Evolutionary conservation across 805 yeast genomes (phyloP).

Genomic region (Starmerella asiatica): DNA sequence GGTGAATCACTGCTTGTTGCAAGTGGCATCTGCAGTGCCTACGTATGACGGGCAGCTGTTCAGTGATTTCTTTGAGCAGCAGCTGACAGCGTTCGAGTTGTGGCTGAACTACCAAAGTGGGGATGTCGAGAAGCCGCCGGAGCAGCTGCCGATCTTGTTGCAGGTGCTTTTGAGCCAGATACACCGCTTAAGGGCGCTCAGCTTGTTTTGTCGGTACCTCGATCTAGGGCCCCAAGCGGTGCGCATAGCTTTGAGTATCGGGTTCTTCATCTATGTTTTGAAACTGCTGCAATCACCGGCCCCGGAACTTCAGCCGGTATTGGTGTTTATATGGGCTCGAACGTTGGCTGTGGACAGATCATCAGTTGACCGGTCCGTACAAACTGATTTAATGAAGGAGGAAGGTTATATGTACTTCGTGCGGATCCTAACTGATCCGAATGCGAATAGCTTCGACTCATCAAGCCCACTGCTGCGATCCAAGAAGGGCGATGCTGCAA

Average conservation of each 20-base stretch:
- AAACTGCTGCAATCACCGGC: constrained; percentile 89
- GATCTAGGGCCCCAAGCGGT: constrained; percentile 99
- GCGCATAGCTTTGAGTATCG: constrained; percentile 78
- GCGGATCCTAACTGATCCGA: constrained; percentile 40
- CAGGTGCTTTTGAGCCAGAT: constrained; percentile 90
- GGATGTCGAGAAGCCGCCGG: constrained; percentile 74
- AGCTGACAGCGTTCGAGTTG: constrained; percentile 86
- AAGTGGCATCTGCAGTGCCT: constrained; percentile 27
- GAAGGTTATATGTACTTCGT: constrained; percentile 81
- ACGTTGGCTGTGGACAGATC: constrained; percentile 76
- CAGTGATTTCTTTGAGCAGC: constrained; percentile 90
- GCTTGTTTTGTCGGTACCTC: constrained; percentile 66
- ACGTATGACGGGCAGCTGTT: constrained; percentile 49
- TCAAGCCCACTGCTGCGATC: background rate
- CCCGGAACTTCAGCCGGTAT: constrained; percentile 81
- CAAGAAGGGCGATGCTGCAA: constrained; percentile 46
- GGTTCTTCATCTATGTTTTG: constrained; percentile 88
- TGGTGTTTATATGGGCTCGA: constrained; percentile 95
- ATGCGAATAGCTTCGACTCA: background rate
- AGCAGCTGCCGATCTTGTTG: constrained; percentile 83
- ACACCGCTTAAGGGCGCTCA: constrained; percentile 79
- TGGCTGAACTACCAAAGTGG: constrained; percentile 83
- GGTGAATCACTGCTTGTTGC: constrained; percentile 76
- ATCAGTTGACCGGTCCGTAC: constrained; percentile 54
- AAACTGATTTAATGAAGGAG: constrained; percentile 82